Percentiles rank a stretch among this genome's conserved stretches.
Conservation (phyloP, 805 yeast species). For the Candida insectorum region DNA sequence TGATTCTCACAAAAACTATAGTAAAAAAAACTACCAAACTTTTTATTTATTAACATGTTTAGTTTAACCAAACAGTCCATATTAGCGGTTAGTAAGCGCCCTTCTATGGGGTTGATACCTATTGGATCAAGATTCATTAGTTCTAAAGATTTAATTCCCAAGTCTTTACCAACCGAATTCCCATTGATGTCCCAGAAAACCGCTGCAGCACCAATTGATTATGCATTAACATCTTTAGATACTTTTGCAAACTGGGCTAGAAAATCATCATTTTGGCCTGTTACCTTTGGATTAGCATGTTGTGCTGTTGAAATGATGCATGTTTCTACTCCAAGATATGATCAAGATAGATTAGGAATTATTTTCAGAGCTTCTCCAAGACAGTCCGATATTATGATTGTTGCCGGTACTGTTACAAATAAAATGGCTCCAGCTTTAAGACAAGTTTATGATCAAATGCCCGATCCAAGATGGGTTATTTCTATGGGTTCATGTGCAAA, state of each 20-base stretch:
- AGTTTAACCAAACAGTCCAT: conserved; percentile 25
- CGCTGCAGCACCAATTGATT: conserved; percentile 59
- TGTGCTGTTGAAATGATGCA: conserved; percentile 97
- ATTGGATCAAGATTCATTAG: conserved; percentile 7
- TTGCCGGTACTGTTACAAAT: conserved; percentile 87
- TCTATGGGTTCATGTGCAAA: conserved; percentile 94
- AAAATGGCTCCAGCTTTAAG: conserved; percentile 93
- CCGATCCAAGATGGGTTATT: conserved; percentile 91
- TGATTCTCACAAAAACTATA: conserved; percentile 20
- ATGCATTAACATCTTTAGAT: conserved; percentile 78
- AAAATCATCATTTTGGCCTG: conserved; percentile 91
- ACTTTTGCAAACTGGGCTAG: conserved; percentile 88
- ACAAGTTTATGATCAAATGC: conserved; percentile 93
- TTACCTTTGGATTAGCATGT: conserved; percentile 87
- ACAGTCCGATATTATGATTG: conserved; percentile 89
- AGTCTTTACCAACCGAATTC: conserved; percentile 57
- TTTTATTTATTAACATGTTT: conserved; percentile 21
- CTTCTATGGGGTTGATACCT: conserved; percentile 2
- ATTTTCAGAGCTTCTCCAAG: conserved; percentile 93
- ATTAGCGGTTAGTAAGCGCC: conserved; percentile 18
- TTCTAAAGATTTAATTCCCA: conserved; percentile 45
- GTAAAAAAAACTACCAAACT: too few relatives aligned
- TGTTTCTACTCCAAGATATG: conserved; percentile 85
- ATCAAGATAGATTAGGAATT: conserved; percentile 88
- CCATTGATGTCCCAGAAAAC: conserved; percentile 68